Evolutionary conservation across 495 filamentous ascomycete genomes (phyloP), one percentile per base, ranked within the genome.

Genomic region (Usnea hakonensis): DNA sequence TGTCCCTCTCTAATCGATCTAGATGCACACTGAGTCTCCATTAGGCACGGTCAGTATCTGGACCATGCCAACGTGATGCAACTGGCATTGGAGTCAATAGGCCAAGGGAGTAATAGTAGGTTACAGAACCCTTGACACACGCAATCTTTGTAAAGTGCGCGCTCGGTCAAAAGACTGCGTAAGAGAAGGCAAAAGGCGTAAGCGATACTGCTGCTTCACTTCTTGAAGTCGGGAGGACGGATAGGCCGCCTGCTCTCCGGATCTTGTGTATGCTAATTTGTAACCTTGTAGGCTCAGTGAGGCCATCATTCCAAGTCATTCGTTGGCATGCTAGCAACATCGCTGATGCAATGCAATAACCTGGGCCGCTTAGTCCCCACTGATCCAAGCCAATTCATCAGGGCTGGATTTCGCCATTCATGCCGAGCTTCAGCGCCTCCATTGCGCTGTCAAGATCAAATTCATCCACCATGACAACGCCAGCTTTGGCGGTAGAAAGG

Each of bases 401-500:
- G 8, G 50, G 43, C 58, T 50, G 41, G 43, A 55, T 46, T 19
- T 56, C 55, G 6, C 55, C 60, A 37, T 64, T 52, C 44, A 62
- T 40, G 17, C 52, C 61, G 21, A 68, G 21, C 33, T 41, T 36
- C 65, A 97, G 74, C 0, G 89, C 89, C 60, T 81, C 82, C 67
- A 96, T 75, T 0, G 90, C 91, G 56, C 81, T 80, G 30, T 77
- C 76, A 33, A 91, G 75, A 70, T 91, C 88, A 63, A 87, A 83
- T 68, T 85, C 81, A 1, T 82, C 82, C 60, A 98, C 83, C 65
- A 98, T 89, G 11, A 98, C 93, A 3, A 90, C 93, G 8, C 94
- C 94, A 0, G 93, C 91, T 48, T 88, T 82, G 16, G 91, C 91
- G 3, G 93, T 97, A 65, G 85, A 90, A 61, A 97, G 77, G 68